These are phyloP conservation scores for Mycena alexandri DNA, from an alignment of 768 basidiomycete species.

Conservation along the genomic window DNA sequence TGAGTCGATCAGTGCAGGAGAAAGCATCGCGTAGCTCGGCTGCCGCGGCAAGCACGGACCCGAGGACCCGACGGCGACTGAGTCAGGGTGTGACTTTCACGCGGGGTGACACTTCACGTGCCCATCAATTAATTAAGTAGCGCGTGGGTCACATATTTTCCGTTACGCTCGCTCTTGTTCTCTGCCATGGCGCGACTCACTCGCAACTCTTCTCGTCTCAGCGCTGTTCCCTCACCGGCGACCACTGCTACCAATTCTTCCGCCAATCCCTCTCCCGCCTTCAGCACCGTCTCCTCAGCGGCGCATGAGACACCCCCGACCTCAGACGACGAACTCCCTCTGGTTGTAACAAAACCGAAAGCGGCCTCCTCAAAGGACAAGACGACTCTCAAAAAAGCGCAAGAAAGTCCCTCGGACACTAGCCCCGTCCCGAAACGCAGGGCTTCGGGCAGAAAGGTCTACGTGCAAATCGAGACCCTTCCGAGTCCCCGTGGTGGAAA, in stretches of 20 bases:
- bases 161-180: slow-evolving; percentile 4
- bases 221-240: slow-evolving; percentile 22
- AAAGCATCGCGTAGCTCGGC: too few species aligned
- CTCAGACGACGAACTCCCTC: slow-evolving; percentile 33
- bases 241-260: slow-evolving; percentile 36
- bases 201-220: slow-evolving; percentile 32
- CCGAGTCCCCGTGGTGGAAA: slow-evolving; percentile 27
- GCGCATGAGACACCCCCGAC: slow-evolving; percentile 37
- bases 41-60: too few species aligned
- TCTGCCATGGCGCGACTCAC: slow-evolving; percentile 37
- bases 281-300: slow-evolving; percentile 37
- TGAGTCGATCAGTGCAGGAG: too few species aligned
- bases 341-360: slow-evolving; percentile 15
- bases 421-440: slow-evolving; percentile 29
- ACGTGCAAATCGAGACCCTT: slow-evolving; percentile 33
- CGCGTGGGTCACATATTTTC: too few species aligned
- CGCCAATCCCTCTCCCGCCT: slow-evolving; percentile 37
- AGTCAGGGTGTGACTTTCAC: too few species aligned
- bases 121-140: too few species aligned
- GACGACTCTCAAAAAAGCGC: slow-evolving; percentile 17
- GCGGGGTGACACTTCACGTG: too few species aligned
- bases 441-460: slow-evolving; percentile 27
- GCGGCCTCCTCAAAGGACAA: slow-evolving; percentile 33
- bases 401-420: not conserved
- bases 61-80: too few species aligned